phyloP scores from a whole-genome alignment of 352 stramenopile genomes.

The Phytophthora lateralis region DNA sequence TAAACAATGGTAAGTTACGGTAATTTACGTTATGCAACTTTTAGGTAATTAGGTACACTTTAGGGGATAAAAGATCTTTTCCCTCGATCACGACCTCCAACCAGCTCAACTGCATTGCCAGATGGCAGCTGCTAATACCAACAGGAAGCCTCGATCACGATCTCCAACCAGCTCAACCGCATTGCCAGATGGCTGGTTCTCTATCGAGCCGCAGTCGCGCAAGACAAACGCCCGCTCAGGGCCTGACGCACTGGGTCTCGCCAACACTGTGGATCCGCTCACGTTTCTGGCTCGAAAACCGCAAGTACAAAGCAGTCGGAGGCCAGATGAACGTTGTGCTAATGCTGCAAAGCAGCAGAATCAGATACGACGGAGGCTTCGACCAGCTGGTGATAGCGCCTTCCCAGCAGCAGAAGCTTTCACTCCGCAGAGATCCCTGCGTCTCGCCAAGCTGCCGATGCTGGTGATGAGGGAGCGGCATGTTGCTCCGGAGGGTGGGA shows the following conservation, averaged over 20 bases:
- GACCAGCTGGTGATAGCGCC: not conserved
- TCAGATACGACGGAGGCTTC: slow-evolving; percentile 12
- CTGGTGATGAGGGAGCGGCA: slow-evolving; percentile 5
- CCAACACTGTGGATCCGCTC: slow-evolving; percentile 35
- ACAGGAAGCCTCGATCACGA: slow-evolving; percentile 16
- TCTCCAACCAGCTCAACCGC: slow-evolving; percentile 1
- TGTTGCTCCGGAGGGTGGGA: not conserved
- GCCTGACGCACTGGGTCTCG: slow-evolving; percentile 41
- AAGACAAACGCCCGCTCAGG: slow-evolving; percentile 14
- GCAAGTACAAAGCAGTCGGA: not conserved
- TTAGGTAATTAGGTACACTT: no score
- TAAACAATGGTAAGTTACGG: no score
- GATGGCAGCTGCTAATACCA: slow-evolving; percentile 1
- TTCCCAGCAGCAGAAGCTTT: slow-evolving; percentile 37
- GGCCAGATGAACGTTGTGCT: not conserved
- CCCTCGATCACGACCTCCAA: no score
- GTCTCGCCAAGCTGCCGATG: slow-evolving; percentile 34
- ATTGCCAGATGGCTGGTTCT: slow-evolving; percentile 42
- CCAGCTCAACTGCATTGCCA: no score
- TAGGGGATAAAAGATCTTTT: no score
- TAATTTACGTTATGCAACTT: no score
- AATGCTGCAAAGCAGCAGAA: slow-evolving; percentile 19
- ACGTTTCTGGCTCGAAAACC: slow-evolving; percentile 35
- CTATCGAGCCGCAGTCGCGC: slow-evolving; percentile 27
- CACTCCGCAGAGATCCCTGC: slow-evolving; percentile 48